These are phyloP conservation scores for Mycena albidolilacea DNA, from an alignment of 768 basidiomycete species.

Conservation along the genomic window DNA sequence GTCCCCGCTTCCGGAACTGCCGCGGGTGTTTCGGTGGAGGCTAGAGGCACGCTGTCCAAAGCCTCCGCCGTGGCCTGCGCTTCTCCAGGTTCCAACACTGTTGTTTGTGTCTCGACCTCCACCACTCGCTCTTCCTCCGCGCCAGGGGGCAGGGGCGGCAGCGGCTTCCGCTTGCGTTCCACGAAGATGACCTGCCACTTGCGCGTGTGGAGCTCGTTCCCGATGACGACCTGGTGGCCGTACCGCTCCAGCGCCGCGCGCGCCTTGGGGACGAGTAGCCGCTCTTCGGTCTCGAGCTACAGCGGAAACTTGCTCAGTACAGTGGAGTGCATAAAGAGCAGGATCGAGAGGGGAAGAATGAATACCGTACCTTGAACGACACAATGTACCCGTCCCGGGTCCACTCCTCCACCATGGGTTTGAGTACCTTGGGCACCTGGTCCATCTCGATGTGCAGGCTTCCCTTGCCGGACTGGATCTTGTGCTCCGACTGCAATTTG, in stretches of 20 bases:
- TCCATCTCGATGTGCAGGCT: slow-evolving; percentile 98
- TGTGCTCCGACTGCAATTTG: slow-evolving; percentile 87
- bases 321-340: background rate
- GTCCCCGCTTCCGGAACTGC: background rate
- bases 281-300: slow-evolving; percentile 93
- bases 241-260: slow-evolving; percentile 90
- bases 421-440: slow-evolving; percentile 96
- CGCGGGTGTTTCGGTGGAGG: background rate
- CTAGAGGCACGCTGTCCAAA: background rate
- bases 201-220: slow-evolving; percentile 92
- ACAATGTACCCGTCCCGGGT: slow-evolving; percentile 91
- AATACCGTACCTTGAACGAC: slow-evolving; percentile 87
- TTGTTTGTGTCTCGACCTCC: background rate
- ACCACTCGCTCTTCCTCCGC: slow-evolving; percentile 26
- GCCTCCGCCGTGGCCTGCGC: background rate
- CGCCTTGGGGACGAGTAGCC: slow-evolving; percentile 92
- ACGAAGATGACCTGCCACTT: slow-evolving; percentile 96
- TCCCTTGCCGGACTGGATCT: slow-evolving; percentile 97
- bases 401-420: slow-evolving; percentile 96
- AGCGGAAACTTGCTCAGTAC: slow-evolving; percentile 3
- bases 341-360: background rate
- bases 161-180: slow-evolving; percentile 60
- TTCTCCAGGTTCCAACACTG: background rate
- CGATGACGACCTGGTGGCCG: slow-evolving; percentile 97
- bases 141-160: slow-evolving; percentile 41